phyloP scores from a whole-genome alignment of 768 basidiomycete species.

The Termitomyces sp. region DNA sequence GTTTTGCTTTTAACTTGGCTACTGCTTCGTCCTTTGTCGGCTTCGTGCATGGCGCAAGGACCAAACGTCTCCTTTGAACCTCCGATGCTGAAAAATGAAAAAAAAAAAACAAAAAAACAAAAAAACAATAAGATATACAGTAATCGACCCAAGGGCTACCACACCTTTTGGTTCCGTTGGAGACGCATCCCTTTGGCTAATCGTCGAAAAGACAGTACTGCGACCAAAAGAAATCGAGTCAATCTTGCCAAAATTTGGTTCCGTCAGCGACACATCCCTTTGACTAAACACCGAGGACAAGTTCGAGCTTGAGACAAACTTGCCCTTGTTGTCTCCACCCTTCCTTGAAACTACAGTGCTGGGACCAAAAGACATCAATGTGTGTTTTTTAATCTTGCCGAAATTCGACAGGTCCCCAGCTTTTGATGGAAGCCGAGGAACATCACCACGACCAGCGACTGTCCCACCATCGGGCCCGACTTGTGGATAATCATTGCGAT shows the following conservation, averaged over 20 bases:
- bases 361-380: constrained; percentile 76
- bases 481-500: constrained; percentile 52
- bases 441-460: constrained; percentile 44
- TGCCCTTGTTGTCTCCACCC: constrained; percentile 45
- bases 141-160: no score
- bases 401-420: constrained; percentile 85
- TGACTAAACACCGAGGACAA: constrained; percentile 86
- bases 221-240: no score
- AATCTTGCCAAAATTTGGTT: no score
- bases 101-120: constrained; percentile 11
- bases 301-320: constrained; percentile 74
- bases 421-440: constrained; percentile 59
- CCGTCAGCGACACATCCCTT: constrained; percentile 48
- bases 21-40: background rate
- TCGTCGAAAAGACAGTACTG: no score
- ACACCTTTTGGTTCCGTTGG: no score
- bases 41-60: background rate
- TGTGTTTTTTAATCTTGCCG: constrained; percentile 71
- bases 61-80: background rate
- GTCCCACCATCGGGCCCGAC: constrained; percentile 24
- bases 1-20: no score
- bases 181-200: no score
- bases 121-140: no score
- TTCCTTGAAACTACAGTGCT: constrained; percentile 81
- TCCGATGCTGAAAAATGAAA: background rate